A percentile compares a stretch with the other conserved stretches of the same genome.
Conservation (phyloP, 306 rosid species). For the Glycine soja region DNA sequence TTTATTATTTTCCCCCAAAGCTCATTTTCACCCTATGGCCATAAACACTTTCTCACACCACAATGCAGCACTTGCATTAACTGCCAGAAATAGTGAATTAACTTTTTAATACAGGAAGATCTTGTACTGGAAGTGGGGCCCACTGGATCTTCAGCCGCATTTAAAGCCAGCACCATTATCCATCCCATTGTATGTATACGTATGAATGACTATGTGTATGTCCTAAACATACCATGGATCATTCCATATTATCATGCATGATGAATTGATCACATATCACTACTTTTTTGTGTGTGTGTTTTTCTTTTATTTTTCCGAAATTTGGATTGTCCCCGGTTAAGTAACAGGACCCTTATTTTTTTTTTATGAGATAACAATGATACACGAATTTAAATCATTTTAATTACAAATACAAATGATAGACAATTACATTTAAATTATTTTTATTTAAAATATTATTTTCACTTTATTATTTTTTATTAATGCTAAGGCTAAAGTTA, state of each 20-base stretch:
- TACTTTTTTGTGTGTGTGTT: too few species aligned
- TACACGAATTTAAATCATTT: too few species aligned
- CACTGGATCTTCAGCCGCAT: constrained; percentile 1
- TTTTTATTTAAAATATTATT: too few species aligned
- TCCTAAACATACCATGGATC: constrained; percentile 6
- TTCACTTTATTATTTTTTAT: too few species aligned
- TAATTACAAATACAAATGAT: too few species aligned
- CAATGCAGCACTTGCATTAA: neutral
- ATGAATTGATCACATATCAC: neutral
- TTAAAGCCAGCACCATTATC: neutral
- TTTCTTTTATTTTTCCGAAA: neutral
- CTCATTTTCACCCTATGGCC: neutral
- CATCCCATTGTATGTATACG: neutral
- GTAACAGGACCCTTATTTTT: neutral
- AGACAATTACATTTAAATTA: too few species aligned
- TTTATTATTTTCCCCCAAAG: neutral
- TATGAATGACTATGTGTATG: neutral
- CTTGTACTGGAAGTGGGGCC: neutral
- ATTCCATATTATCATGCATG: neutral
- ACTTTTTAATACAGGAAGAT: neutral
- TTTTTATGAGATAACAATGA: too few species aligned
- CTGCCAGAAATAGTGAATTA: neutral
- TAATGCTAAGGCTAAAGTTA: too few species aligned
- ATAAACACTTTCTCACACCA: neutral
- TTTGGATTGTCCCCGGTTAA: neutral